phyloP scores from a whole-genome alignment of 257 asterid species.

The Buddleja alternifolia region DNA sequence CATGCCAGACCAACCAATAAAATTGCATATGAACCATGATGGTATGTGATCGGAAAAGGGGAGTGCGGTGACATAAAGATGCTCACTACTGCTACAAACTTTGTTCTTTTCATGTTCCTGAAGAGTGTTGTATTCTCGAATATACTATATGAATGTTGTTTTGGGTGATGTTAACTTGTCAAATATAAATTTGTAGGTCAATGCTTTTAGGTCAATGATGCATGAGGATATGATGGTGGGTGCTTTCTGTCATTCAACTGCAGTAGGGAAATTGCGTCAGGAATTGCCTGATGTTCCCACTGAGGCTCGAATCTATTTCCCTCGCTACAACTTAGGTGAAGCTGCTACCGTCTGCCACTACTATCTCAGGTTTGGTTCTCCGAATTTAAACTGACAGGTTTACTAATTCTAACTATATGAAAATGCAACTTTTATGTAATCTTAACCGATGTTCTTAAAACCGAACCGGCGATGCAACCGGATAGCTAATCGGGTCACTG shows the following conservation, averaged over 20 bases:
- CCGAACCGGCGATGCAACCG: too few relatives aligned
- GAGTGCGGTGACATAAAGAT: background rate
- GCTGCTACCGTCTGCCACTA: conserved; percentile 86
- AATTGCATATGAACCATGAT: background rate
- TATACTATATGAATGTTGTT: conserved; percentile 4
- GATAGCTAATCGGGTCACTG: too few relatives aligned
- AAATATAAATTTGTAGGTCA: conserved; percentile 62
- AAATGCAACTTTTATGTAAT: background rate
- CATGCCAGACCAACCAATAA: background rate
- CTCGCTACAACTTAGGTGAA: conserved; percentile 86
- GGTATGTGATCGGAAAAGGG: background rate
- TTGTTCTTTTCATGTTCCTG: background rate
- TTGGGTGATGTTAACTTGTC: conserved; percentile 7
- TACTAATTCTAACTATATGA: conserved; percentile 1
- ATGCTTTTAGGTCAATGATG: conserved; percentile 91
- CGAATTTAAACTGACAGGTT: conserved; percentile 27
- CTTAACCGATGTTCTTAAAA: conserved; percentile 2
- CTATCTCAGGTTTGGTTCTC: conserved; percentile 74
- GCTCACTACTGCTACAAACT: conserved; percentile 4
- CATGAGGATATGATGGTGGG: conserved; percentile 95
- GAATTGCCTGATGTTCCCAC: conserved; percentile 90
- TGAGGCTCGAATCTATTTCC: conserved; percentile 71
- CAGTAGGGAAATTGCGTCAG: conserved; percentile 89
- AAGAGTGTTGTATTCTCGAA: background rate
- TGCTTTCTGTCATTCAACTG: conserved; percentile 89